Conservation (phyloP, 805 yeast species). For the Candida nemodendra region DNA sequence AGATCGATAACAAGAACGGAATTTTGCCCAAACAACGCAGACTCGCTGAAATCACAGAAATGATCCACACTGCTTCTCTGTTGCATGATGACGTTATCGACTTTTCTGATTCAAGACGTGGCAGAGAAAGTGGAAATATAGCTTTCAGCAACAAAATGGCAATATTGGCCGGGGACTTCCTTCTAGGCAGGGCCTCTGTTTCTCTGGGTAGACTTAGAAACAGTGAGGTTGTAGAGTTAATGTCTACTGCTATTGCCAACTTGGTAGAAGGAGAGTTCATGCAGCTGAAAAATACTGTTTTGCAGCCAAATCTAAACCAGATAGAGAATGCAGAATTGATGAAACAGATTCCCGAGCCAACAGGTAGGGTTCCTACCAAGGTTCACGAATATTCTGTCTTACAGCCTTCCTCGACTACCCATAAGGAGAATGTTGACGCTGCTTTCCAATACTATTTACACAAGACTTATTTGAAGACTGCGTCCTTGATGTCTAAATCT, state of each 20-base stretch:
- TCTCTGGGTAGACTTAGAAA: constrained; percentile 89
- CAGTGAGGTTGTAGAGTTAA: constrained; percentile 94
- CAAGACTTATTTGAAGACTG: constrained; percentile 94
- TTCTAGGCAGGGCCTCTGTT: constrained; percentile 94
- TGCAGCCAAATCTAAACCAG: constrained; percentile 46
- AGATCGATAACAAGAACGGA: constrained; percentile 60
- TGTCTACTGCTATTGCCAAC: constrained; percentile 95
- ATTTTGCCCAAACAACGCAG: constrained; percentile 93
- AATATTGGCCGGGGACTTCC: constrained; percentile 92
- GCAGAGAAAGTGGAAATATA: constrained; percentile 85
- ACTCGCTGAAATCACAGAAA: constrained; percentile 94
- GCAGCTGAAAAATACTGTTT: constrained; percentile 93
- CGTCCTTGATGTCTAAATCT: constrained; percentile 89
- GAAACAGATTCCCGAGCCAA: constrained; percentile 50
- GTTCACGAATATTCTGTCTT: constrained; percentile 57
- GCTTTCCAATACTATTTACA: constrained; percentile 94
- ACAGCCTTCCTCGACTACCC: constrained; percentile 38
- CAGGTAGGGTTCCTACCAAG: constrained; percentile 61
- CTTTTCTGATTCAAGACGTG: constrained; percentile 81
- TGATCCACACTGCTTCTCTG: constrained; percentile 96
- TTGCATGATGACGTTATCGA: constrained; percentile 98
- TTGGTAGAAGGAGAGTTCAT: constrained; percentile 97
- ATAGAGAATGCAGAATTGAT: constrained; percentile 44
- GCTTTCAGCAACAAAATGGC: constrained; percentile 98
- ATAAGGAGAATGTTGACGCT: constrained; percentile 68